These are phyloP conservation scores for Posidonia oceanica DNA, from an alignment of 116 monocot species.

Conservation along the genomic window DNA sequence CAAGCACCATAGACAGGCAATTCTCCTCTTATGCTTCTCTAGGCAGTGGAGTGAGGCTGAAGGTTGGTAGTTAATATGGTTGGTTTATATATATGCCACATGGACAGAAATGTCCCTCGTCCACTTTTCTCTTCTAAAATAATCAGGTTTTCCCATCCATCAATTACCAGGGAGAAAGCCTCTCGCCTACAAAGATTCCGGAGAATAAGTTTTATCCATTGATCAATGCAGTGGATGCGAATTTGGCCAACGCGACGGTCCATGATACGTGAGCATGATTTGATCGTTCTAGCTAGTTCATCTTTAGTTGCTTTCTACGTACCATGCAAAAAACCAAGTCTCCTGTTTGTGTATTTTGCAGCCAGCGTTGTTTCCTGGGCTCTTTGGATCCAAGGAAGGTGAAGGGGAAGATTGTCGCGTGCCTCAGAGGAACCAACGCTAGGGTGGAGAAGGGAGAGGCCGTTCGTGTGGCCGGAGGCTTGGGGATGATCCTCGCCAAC, in stretches of 20 bases:
- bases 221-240: conserved; percentile 28
- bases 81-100: no score
- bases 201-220: conserved; percentile 27
- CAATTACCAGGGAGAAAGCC: conserved; percentile 44
- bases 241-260: conserved; percentile 8
- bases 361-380: conserved; percentile 14
- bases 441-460: conserved; percentile 30
- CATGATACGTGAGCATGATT: conserved; percentile 20
- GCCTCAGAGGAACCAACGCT: conserved; percentile 16
- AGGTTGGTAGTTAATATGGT: not conserved
- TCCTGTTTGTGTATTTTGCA: conserved; percentile 5
- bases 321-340: not conserved
- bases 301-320: not conserved
- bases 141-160: not conserved
- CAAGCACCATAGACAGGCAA: conserved; percentile 22
- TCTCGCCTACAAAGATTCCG: conserved; percentile 20
- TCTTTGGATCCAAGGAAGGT: conserved; percentile 29
- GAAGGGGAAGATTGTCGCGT: conserved; percentile 44
- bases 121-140: not conserved
- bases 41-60: conserved; percentile 17
- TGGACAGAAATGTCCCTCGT: no score
- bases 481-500: conserved; percentile 51
- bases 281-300: not conserved
- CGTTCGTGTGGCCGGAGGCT: conserved; percentile 31
- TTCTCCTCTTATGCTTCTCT: conserved; percentile 9